phyloP scores from a whole-genome alignment of 2,329 filamentous ascomycete genomes.

The Colletotrichum sp. region DNA sequence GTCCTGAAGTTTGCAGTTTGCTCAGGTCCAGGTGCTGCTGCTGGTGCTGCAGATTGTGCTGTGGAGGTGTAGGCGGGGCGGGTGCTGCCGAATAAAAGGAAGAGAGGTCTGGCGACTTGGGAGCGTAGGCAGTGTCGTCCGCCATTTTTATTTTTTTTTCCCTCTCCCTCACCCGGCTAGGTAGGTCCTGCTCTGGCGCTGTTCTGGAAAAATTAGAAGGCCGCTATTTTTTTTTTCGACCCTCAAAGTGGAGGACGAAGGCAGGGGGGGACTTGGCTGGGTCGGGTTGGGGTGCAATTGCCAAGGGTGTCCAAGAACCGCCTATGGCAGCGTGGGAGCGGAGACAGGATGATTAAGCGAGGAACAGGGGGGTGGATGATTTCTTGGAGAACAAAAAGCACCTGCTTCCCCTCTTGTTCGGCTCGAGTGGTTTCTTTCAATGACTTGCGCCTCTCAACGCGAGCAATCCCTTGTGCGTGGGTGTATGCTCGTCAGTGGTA shows the following conservation, averaged over 20 bases:
- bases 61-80: constrained; percentile 31
- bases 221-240: constrained; percentile 4
- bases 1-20: constrained; percentile 16
- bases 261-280: constrained; percentile 11
- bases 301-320: neutral
- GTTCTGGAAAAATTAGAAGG: constrained; percentile 15
- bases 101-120: constrained; percentile 64
- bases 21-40: constrained; percentile 20
- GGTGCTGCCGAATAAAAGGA: constrained; percentile 52
- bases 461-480: neutral
- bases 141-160: constrained; percentile 41
- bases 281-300: neutral
- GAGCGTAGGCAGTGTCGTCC: constrained; percentile 57
- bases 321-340: neutral
- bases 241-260: neutral
- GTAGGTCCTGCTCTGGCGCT: neutral
- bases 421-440: neutral
- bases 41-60: constrained; percentile 29
- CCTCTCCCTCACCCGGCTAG: neutral
- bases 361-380: neutral
- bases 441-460: neutral
- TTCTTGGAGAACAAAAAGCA: constrained; percentile 6
- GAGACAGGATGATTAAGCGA: constrained; percentile 19
- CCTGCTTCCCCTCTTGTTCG: neutral
- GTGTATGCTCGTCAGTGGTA: neutral